phyloP scores from a whole-genome alignment of 208 protist species.

The Lotmaria passim region DNA sequence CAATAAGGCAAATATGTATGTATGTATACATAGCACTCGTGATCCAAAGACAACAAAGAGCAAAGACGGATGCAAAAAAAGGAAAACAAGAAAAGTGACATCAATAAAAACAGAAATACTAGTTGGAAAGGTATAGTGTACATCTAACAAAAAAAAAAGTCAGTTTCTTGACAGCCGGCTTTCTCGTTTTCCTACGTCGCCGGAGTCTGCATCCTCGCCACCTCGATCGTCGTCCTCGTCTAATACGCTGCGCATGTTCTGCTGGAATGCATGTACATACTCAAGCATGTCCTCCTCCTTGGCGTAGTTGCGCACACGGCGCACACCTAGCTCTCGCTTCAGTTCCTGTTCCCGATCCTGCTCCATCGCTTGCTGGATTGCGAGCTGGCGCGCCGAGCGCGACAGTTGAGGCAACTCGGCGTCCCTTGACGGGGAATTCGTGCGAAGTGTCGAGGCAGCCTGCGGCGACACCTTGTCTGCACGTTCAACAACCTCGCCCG shows the following conservation, averaged over 20 bases:
- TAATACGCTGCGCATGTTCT: slow-evolving; percentile 24
- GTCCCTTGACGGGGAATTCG: not conserved
- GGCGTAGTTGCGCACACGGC: slow-evolving; percentile 35
- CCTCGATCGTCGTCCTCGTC: slow-evolving; percentile 4
- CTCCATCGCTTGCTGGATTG: slow-evolving; percentile 36
- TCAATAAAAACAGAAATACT: not conserved
- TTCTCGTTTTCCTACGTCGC: not conserved
- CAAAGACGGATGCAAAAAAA: not conserved
- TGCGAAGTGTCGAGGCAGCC: not conserved
- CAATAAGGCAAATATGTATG: too few relatives aligned
- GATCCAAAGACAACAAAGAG: not conserved
- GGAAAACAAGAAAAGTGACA: not conserved
- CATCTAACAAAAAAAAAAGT: too few relatives aligned
- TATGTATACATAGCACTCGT: too few relatives aligned
- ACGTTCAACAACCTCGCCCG: not conserved
- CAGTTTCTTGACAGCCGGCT: too few relatives aligned
- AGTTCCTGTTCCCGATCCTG: slow-evolving; percentile 29
- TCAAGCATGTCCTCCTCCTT: slow-evolving; percentile 38
- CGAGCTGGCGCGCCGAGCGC: not conserved
- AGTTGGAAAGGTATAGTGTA: not conserved
- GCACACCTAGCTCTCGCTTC: slow-evolving; percentile 31
- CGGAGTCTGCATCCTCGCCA: not conserved
- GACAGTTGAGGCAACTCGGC: not conserved
- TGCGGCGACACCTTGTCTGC: not conserved
- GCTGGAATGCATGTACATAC: slow-evolving; percentile 33